Conservation (phyloP, 306 rosid species). For the Carpinus fangiana region DNA sequence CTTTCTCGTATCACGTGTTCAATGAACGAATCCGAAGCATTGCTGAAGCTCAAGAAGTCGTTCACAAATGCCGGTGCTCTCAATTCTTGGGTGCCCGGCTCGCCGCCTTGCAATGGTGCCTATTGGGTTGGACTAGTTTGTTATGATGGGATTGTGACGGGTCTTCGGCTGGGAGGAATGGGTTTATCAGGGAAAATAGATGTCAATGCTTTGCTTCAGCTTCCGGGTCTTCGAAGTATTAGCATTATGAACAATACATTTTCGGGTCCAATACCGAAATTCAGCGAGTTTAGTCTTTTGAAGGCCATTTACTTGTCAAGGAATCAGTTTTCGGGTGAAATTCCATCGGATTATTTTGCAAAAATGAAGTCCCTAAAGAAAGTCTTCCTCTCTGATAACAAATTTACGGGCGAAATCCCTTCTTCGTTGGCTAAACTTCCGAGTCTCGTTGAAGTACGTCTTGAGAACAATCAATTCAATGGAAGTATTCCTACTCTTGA, state of each 20-base stretch:
- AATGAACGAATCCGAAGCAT: conserved; percentile 53
- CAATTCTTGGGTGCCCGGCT: conserved; percentile 39
- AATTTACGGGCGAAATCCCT: conserved; percentile 61
- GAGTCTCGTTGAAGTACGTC: conserved; percentile 49
- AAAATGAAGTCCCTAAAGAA: conserved; percentile 66
- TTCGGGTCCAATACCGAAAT: conserved; percentile 62
- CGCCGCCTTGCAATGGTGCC: conserved; percentile 40
- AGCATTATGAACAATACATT: conserved; percentile 59
- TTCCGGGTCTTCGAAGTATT: conserved; percentile 46
- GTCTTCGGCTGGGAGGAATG: conserved; percentile 54
- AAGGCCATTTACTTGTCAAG: conserved; percentile 55
- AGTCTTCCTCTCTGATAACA: conserved; percentile 56
- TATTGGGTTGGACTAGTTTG: conserved; percentile 62
- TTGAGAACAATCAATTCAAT: conserved; percentile 62
- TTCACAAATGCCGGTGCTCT: conserved; percentile 43
- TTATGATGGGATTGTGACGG: conserved; percentile 42
- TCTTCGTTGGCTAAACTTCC: conserved; percentile 45
- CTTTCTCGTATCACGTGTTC: conserved; percentile 30
- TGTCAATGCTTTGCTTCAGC: conserved; percentile 42
- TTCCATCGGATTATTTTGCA: conserved; percentile 50
- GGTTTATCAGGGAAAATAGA: conserved; percentile 47
- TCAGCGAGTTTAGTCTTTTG: conserved; percentile 52
- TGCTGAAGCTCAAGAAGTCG: conserved; percentile 51
- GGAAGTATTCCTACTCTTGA: conserved; percentile 52
- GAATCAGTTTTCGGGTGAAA: conserved; percentile 69